Conservation (phyloP, 2,329 filamentous ascomycete genomes). For the Epichloe typhina region DNA sequence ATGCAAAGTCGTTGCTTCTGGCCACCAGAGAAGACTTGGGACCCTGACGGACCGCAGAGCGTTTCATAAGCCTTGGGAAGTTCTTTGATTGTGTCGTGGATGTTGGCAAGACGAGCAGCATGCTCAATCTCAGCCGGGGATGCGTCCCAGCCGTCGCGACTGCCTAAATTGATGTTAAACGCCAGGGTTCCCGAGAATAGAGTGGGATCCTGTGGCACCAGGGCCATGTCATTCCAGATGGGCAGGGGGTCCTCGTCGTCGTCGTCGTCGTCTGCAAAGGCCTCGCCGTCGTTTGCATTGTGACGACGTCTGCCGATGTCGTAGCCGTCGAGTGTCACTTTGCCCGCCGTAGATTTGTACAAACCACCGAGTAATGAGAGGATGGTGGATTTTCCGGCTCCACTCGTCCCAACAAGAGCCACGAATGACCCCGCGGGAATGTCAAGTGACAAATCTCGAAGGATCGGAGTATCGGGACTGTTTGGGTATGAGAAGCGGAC, state of each 20-base stretch:
- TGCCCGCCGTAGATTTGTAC: constrained; percentile 36
- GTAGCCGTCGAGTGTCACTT: constrained; percentile 33
- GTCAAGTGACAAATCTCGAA: background rate
- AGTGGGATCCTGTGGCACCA: constrained; percentile 37
- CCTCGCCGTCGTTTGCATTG: constrained; percentile 23
- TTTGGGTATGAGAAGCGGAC: constrained; percentile 7
- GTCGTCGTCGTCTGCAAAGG: constrained; percentile 23
- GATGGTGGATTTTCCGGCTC: constrained; percentile 34
- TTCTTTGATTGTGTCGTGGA: constrained; percentile 42
- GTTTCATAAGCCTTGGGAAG: constrained; percentile 46
- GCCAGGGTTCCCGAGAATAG: constrained; percentile 35
- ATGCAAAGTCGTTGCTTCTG: constrained; percentile 59
- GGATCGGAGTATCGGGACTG: background rate
- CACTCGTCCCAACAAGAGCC: constrained; percentile 30
- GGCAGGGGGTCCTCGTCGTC: background rate
- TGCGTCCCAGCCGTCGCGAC: constrained; percentile 34
- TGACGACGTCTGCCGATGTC: background rate
- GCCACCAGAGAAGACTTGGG: constrained; percentile 48
- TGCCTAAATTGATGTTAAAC: constrained; percentile 36
- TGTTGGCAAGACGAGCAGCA: constrained; percentile 50
- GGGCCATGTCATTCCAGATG: constrained; percentile 21
- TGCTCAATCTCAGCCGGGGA: constrained; percentile 43
- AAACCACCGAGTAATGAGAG: constrained; percentile 37
- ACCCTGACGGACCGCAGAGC: constrained; percentile 46
- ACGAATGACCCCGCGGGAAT: constrained; percentile 1